Conservation (phyloP, 805 yeast genomes). For the Saturnispora besseyi region DNA sequence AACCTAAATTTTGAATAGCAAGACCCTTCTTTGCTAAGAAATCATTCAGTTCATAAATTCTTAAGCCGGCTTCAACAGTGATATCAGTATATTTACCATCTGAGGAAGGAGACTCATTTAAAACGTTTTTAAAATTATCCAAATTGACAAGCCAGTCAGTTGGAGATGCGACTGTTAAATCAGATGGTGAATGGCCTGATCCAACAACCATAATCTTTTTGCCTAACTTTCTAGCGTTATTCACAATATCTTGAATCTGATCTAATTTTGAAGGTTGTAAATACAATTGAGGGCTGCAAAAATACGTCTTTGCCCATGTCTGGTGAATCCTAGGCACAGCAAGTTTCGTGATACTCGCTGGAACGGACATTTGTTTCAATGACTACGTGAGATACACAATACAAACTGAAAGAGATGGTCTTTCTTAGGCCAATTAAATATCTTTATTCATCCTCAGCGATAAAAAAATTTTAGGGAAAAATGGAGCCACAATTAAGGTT, state of each 20-base stretch:
- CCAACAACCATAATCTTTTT: constrained; percentile 81
- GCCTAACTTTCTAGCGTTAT: constrained; percentile 46
- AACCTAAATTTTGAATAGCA: constrained; percentile 86
- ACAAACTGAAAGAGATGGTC: neutral
- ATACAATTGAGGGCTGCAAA: constrained; percentile 63
- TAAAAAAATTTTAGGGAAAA: neutral
- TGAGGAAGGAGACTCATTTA: constrained; percentile 33
- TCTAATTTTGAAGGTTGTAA: constrained; percentile 68
- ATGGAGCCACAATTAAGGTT: neutral
- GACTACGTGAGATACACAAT: neutral
- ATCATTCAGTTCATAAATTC: constrained; percentile 67
- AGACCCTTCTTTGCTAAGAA: constrained; percentile 52
- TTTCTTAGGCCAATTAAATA: neutral
- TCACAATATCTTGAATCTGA: constrained; percentile 61
- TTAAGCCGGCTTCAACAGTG: constrained; percentile 89
- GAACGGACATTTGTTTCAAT: constrained; percentile 14
- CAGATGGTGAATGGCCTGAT: constrained; percentile 92
- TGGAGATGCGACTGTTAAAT: constrained; percentile 65
- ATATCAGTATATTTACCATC: constrained; percentile 76
- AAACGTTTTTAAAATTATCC: constrained; percentile 59
- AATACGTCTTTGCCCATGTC: constrained; percentile 91
- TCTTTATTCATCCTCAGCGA: neutral
- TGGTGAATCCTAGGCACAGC: constrained; percentile 40
- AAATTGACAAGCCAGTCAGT: constrained; percentile 80
- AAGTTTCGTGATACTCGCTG: constrained; percentile 20